Conservation (phyloP, 257 asterid genomes). For the Lantana camara region DNA sequence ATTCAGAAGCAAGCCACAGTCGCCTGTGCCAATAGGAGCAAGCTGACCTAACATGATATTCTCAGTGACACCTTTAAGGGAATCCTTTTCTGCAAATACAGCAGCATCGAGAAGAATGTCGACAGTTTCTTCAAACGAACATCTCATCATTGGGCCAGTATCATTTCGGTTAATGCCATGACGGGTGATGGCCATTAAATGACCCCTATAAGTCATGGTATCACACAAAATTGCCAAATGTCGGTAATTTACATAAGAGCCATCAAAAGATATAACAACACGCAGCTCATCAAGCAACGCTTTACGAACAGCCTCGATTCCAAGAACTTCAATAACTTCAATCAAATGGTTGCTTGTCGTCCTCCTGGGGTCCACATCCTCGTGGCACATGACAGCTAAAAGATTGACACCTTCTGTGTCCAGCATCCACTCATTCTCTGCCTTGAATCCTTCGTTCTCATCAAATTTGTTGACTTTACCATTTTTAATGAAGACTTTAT, state of each 20-base stretch:
- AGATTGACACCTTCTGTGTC: conserved; percentile 99
- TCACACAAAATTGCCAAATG: conserved; percentile 96
- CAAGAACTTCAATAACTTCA: conserved; percentile 97
- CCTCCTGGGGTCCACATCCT: conserved; percentile 87
- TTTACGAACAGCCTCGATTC: conserved; percentile 96
- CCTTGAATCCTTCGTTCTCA: conserved; percentile 77
- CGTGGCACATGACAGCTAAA: conserved; percentile 90
- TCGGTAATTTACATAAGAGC: conserved; percentile 93
- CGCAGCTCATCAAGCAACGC: conserved; percentile 94
- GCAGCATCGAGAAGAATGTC: conserved; percentile 99
- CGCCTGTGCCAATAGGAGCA: conserved; percentile 98
- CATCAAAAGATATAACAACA: conserved; percentile 96
- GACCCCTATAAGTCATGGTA: conserved; percentile 99
- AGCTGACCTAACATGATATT: conserved; percentile 98
- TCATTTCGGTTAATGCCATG: conserved; percentile 96
- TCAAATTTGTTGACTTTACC: conserved; percentile 76
- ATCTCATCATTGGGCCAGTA: conserved; percentile 99
- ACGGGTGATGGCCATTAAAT: conserved; percentile 98
- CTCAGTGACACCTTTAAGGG: conserved; percentile 93
- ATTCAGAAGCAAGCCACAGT: conserved; percentile 77
- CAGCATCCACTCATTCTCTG: conserved; percentile 97
- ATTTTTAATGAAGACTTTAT: conserved; percentile 93
- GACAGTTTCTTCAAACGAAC: conserved; percentile 97
- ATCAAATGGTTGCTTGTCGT: conserved; percentile 96
- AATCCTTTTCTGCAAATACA: conserved; percentile 86